Evolutionary conservation across 257 asterid species (phyloP).

Genomic region (Solanum commersonii): DNA sequence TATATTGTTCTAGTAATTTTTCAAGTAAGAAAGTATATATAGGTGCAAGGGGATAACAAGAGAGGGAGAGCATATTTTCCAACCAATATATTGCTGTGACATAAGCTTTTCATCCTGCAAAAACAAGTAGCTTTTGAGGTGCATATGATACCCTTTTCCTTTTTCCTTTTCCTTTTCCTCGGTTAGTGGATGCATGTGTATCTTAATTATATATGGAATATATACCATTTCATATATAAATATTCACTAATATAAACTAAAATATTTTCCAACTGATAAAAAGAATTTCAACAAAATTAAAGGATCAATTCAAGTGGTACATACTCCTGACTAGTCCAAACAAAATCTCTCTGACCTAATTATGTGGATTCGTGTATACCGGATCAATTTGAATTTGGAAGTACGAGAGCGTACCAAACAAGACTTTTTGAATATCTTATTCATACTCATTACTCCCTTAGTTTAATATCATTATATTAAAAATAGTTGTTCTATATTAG

Average conservation of each 20-base stretch:
- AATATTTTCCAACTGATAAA: not conserved
- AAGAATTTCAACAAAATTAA: not conserved
- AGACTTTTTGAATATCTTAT: not conserved
- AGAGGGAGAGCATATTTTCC: constrained; percentile 1
- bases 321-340: not conserved
- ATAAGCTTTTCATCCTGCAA: constrained; percentile 46
- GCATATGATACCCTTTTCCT: constrained; percentile 52
- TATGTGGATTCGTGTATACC: not conserved
- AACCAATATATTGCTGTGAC: not conserved
- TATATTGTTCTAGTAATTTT: not conserved
- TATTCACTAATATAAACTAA: constrained; percentile 3
- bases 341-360: not conserved
- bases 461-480: no score
- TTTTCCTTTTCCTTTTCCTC: constrained; percentile 28
- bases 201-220: constrained; percentile 45
- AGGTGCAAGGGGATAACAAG: not conserved
- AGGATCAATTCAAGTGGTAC: not conserved
- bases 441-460: not conserved
- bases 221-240: constrained; percentile 10
- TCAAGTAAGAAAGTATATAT: not conserved
- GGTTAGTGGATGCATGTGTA: constrained; percentile 42
- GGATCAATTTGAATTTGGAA: not conserved
- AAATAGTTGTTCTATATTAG: no score
- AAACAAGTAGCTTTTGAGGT: constrained; percentile 48
- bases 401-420: not conserved